phyloP scores from a whole-genome alignment of 2,329 filamentous ascomycete species.

The Fusarium bulbicola region DNA sequence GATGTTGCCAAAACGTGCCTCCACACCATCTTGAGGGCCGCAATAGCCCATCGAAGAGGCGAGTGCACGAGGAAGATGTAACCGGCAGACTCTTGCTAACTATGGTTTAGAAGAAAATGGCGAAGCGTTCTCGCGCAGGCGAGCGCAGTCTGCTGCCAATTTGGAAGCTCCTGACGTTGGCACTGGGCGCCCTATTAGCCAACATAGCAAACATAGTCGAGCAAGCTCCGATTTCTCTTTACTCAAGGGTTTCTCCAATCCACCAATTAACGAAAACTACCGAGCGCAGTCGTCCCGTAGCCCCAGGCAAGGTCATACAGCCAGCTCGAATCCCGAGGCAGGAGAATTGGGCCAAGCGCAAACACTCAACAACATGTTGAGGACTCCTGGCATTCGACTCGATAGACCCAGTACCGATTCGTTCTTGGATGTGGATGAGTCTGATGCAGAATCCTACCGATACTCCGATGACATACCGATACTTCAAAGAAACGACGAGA shows the following conservation, averaged over 20 bases:
- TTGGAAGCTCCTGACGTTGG: slow-evolving; percentile 64
- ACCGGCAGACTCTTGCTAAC: background rate
- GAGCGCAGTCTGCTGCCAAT: slow-evolving; percentile 70
- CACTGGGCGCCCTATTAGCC: slow-evolving; percentile 63
- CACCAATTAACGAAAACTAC: slow-evolving; percentile 53
- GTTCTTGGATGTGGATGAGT: slow-evolving; percentile 75
- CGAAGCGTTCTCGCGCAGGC: slow-evolving; percentile 59
- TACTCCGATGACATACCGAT: slow-evolving; percentile 75
- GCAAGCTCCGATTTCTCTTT: slow-evolving; percentile 76
- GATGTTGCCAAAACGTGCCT: slow-evolving; percentile 81
- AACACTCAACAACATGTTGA: slow-evolving; percentile 59
- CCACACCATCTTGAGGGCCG: slow-evolving; percentile 75
- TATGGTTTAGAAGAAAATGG: slow-evolving; percentile 49
- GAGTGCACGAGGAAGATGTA: slow-evolving; percentile 10
- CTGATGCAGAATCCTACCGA: slow-evolving; percentile 71
- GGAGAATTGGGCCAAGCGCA: slow-evolving; percentile 45
- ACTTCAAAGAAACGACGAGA: slow-evolving; percentile 73
- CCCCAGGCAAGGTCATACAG: slow-evolving; percentile 42
- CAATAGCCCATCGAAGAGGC: slow-evolving; percentile 76
- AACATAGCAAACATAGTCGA: slow-evolving; percentile 73
- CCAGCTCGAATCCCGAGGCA: slow-evolving; percentile 24
- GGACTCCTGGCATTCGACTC: slow-evolving; percentile 61
- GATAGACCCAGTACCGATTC: slow-evolving; percentile 61
- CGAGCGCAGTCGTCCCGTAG: slow-evolving; percentile 46
- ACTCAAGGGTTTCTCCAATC: slow-evolving; percentile 62